Evolutionary conservation across 2,329 filamentous ascomycete species (phyloP), one percentile per base, ranked within the genome.

Genomic region (Xylaria polymorpha): DNA sequence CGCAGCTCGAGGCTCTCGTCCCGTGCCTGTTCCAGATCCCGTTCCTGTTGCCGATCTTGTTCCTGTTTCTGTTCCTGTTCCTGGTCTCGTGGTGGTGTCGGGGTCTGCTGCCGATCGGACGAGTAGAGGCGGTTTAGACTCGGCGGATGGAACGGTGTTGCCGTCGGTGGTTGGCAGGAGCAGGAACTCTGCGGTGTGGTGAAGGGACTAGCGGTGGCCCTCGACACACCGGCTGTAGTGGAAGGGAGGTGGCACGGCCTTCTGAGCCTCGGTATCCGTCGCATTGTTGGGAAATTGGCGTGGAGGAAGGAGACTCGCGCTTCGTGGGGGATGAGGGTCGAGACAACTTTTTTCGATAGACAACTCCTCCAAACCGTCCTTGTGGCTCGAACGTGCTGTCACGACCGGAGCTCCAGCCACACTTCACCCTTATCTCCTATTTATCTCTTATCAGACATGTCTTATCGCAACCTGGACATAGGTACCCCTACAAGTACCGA

Each of bases 261-360:
- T 64, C 72, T 71, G 46, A 79, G 62, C 64, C 76, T 74, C 37
- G 76, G 61, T 79, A 78, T 76, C 43, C 76, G 74, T 50, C 77
- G 75, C 78, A 79, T 77, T 56, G 51, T 76, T 51, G 57, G 67
- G 46, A 8, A 35, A 60, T 60, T 66, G 61, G 48, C 14, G 51
- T 56, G 20, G 37, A 51, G 3, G 6, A 25, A 10, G 39, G 22
- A 8, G 20, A n/a, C 20, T 53, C 25, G 50, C 32, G 50, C 25
- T 10, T 4, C n/a, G n/a, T 22, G 12, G 32, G 4, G 9, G 35
- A 56, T n/a, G 48, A 58, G 7, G 7, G 25, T 29, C 56, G 57
- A 29, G 57, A 29, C 60, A 59, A 66, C 65, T 69, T 71, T 69
- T 71, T 68, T 67, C 20, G 43, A 48, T 37, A 35, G n/a, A 41